Evolutionary conservation across 495 filamentous ascomycete genomes (phyloP).

Genomic region (Neurospora pannonica): DNA sequence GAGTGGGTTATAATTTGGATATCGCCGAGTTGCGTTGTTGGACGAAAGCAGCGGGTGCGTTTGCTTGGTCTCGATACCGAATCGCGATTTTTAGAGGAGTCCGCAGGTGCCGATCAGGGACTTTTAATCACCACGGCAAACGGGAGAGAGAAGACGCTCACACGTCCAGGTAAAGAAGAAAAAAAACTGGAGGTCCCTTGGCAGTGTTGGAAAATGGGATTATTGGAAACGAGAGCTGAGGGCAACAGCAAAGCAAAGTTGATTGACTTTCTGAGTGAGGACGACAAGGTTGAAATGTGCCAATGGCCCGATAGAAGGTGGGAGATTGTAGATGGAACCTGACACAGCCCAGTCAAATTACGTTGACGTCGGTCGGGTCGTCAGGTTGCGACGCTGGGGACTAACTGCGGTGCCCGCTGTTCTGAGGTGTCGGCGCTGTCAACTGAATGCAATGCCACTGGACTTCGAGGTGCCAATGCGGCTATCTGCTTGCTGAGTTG

Average conservation of each 20-base stretch:
- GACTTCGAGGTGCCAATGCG: not conserved
- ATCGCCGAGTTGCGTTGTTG: not conserved
- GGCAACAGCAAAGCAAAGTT: conserved; percentile 1
- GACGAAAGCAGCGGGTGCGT: not conserved
- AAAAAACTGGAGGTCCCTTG: not conserved
- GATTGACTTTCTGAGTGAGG: not conserved
- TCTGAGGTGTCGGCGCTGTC: not conserved
- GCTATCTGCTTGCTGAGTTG: not conserved
- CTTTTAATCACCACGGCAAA: not conserved
- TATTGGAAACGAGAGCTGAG: not conserved
- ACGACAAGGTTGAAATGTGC: not conserved
- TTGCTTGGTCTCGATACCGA: not conserved
- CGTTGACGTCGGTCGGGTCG: not conserved
- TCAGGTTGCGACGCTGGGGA: not conserved
- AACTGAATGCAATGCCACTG: not conserved
- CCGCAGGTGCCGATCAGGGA: not conserved
- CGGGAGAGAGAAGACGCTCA: not conserved
- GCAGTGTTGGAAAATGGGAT: not conserved
- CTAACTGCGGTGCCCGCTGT: not conserved
- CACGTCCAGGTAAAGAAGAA: not conserved
- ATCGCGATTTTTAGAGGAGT: not conserved
- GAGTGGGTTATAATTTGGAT: not conserved
- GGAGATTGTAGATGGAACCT: not conserved
- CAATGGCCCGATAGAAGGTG: not conserved
- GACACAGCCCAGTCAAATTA: conserved; percentile 10